A percentile compares a stretch with the other conserved stretches of the same genome.
These are phyloP conservation scores for Sporothrix humicola DNA, from an alignment of 2,329 filamentous ascomycete genomes.

Conservation along the genomic window DNA sequence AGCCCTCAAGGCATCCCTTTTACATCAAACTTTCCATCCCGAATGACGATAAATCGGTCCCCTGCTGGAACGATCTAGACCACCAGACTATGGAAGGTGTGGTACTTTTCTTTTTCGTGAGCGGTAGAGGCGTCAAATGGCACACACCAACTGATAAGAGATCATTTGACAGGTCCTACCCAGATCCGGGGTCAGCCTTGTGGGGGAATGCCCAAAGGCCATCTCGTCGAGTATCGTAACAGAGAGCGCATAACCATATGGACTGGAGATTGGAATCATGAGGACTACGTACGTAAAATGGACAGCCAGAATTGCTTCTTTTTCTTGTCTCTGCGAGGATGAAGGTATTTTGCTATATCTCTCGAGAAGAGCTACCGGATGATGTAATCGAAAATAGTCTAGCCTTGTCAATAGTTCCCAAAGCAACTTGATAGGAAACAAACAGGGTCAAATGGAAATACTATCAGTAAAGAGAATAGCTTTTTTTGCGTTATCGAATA, in stretches of 20 bases:
- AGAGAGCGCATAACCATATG: no score
- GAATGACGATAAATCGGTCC: neutral
- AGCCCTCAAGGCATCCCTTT: neutral
- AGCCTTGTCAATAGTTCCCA: constrained; percentile 7
- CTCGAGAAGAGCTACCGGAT: constrained; percentile 3
- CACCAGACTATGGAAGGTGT: neutral
- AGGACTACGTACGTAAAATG: no score
- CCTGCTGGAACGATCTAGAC: neutral
- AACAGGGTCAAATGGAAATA: neutral
- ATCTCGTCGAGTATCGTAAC: no score
- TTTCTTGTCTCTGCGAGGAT: no score
- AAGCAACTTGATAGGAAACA: neutral
- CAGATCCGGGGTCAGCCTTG: no score
- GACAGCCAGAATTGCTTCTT: no score
- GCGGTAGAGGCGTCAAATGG: neutral
- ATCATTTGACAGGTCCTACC: neutral
- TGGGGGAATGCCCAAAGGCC: no score
- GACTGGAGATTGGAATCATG: no score
- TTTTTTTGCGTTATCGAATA: no score
- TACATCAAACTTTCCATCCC: neutral
- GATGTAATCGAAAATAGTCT: neutral
- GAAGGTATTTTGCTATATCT: neutral
- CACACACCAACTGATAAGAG: constrained; percentile 11
- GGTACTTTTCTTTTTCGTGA: neutral
- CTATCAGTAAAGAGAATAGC: neutral